A percentile compares a stretch with the other conserved stretches of the same genome.
phyloP scores from a whole-genome alignment of 345 rosid species.

The Salix dunnii region DNA sequence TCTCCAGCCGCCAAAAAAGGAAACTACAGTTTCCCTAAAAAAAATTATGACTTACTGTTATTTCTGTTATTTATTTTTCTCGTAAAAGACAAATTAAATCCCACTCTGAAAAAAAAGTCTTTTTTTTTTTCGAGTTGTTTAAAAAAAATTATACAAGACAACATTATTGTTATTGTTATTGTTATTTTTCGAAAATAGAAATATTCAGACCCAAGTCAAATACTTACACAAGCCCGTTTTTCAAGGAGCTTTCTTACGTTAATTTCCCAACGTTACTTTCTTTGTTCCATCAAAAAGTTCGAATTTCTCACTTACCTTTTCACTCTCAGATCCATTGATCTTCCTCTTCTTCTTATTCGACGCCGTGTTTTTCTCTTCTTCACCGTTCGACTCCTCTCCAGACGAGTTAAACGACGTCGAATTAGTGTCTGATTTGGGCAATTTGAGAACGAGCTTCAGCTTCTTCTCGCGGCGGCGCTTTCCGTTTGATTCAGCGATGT shows the following conservation, averaged over 20 bases:
- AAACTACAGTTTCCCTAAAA: neutral
- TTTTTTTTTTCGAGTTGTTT: neutral
- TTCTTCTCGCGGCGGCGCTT: slow-evolving; percentile 17
- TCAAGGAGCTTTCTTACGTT: slow-evolving; percentile 35
- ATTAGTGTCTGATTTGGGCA: slow-evolving; percentile 20
- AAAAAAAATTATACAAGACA: neutral
- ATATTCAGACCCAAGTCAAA: slow-evolving; percentile 7
- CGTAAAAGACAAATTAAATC: slow-evolving; percentile 12
- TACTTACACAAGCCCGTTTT: slow-evolving; percentile 37
- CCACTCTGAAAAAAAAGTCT: neutral
- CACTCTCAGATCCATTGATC: slow-evolving; percentile 44
- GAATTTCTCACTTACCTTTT: slow-evolving; percentile 29
- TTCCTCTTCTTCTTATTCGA: slow-evolving; percentile 38
- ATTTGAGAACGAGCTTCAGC: slow-evolving; percentile 18
- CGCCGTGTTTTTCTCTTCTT: slow-evolving; percentile 22
- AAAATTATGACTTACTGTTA: neutral
- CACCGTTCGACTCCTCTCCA: slow-evolving; percentile 24
- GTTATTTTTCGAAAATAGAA: neutral
- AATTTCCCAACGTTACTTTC: neutral
- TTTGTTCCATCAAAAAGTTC: neutral
- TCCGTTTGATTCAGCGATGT: neutral
- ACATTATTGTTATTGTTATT: neutral
- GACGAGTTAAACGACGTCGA: slow-evolving; percentile 25
- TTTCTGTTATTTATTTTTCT: slow-evolving; percentile 9
- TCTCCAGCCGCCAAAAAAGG: neutral